Evolutionary conservation across 1,284 basidiomycete genomes (phyloP).

Genomic region (Malassezia arunalokei): DNA sequence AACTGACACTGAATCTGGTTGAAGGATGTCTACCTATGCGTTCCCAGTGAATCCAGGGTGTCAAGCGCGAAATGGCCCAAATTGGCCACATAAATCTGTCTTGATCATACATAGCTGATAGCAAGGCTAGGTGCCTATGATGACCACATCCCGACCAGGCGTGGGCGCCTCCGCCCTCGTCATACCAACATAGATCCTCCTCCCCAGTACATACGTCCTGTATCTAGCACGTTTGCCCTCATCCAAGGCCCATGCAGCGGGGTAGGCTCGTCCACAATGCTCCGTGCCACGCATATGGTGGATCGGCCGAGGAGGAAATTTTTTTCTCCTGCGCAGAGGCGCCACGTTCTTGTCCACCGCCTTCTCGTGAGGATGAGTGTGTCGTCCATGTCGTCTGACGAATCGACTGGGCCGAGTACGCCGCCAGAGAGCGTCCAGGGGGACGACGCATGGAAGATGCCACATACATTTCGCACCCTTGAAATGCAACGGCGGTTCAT

Average conservation of each 20-base stretch:
- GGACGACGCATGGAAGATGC: conserved; percentile 20
- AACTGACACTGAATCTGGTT: not conserved
- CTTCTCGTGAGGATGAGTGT: too few species aligned
- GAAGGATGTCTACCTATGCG: not conserved
- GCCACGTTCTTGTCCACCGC: too few species aligned
- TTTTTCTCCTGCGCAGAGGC: too few species aligned
- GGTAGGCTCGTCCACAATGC: too few species aligned
- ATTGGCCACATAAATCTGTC: conserved; percentile 7
- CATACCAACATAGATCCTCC: not conserved
- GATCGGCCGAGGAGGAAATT: too few species aligned
- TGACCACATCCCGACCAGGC: not conserved
- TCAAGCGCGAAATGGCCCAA: not conserved
- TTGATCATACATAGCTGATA: too few species aligned
- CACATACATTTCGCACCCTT: conserved; percentile 64
- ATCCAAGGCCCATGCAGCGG: too few species aligned
- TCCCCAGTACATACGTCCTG: too few species aligned
- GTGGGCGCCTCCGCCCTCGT: not conserved
- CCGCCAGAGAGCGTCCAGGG: conserved; percentile 2
- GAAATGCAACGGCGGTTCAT: conserved; percentile 69
- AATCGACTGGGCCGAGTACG: conserved; percentile 11
- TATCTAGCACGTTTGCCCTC: too few species aligned
- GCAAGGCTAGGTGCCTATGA: too few species aligned
- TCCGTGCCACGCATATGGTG: too few species aligned
- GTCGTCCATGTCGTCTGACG: conserved; percentile 5
- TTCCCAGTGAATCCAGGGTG: too few species aligned